These are phyloP conservation scores for Nitzschia inconspicua DNA, from an alignment of 108 stramenopile genomes.

Conservation along the genomic window DNA sequence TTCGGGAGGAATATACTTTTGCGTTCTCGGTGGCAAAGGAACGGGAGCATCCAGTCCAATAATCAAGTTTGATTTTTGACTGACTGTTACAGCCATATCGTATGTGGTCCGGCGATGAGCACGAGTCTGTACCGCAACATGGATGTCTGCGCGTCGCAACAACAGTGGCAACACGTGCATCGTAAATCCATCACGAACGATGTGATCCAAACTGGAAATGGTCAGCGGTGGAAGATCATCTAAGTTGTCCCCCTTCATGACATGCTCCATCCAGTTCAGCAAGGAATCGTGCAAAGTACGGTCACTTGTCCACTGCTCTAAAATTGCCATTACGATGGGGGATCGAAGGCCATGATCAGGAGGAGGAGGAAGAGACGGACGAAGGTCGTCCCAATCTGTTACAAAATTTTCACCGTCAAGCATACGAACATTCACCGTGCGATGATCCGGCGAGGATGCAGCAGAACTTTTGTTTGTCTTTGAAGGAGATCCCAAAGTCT, in stretches of 20 bases:
- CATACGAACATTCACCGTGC: constrained; percentile 74
- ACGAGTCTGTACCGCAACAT: constrained; percentile 68
- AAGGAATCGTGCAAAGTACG: constrained; percentile 54
- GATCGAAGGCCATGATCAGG: constrained; percentile 78
- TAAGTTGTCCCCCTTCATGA: constrained; percentile 51
- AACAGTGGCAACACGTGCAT: constrained; percentile 83
- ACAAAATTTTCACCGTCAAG: constrained; percentile 78
- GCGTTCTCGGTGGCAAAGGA: neutral
- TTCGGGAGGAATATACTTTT: neutral
- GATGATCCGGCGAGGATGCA: constrained; percentile 29
- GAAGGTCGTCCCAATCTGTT: constrained; percentile 74
- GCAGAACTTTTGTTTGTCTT: constrained; percentile 18
- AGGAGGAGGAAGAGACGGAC: constrained; percentile 69
- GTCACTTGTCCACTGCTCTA: constrained; percentile 71
- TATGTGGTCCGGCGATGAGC: constrained; percentile 70
- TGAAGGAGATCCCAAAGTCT: constrained; percentile 7
- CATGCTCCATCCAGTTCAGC: constrained; percentile 67
- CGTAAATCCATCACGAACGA: constrained; percentile 75
- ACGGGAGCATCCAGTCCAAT: neutral
- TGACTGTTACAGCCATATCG: constrained; percentile 73
- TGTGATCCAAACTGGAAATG: constrained; percentile 73
- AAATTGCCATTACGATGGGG: constrained; percentile 70
- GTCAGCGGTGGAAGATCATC: constrained; percentile 66
- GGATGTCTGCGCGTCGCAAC: constrained; percentile 71
- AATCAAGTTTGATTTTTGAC: constrained; percentile 11